A percentile compares a stretch with the other conserved stretches of the same genome.
Evolutionary conservation across 768 basidiomycete genomes (phyloP).

Genomic region (Lactarius hatsudake): DNA sequence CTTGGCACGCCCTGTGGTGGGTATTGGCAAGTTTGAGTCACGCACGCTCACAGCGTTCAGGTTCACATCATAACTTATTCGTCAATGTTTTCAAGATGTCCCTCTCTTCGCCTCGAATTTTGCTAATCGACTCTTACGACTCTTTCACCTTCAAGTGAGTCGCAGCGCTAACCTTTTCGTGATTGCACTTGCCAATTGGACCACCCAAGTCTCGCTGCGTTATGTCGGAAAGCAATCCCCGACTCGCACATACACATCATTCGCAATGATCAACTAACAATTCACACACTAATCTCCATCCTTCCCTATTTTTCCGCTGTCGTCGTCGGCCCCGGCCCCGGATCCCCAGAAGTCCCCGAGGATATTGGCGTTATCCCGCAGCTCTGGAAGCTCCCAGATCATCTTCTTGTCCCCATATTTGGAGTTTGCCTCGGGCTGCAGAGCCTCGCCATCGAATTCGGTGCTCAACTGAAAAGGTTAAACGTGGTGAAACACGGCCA

Average conservation of each 20-base stretch:
- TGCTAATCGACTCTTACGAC: slow-evolving; percentile 82
- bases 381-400: slow-evolving; percentile 61
- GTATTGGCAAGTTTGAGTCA: no score
- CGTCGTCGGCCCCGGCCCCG: slow-evolving; percentile 78
- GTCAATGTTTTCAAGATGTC: slow-evolving; percentile 30
- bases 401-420: slow-evolving; percentile 62
- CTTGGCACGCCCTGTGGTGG: no score
- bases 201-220: slow-evolving; percentile 64
- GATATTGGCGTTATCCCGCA: slow-evolving; percentile 71
- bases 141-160: slow-evolving; percentile 87
- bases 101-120: slow-evolving; percentile 45
- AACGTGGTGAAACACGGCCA: slow-evolving; percentile 77
- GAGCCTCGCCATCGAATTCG: slow-evolving; percentile 64
- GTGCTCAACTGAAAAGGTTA: slow-evolving; percentile 58
- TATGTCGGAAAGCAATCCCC: slow-evolving; percentile 63
- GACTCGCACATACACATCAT: slow-evolving; percentile 63
- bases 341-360: slow-evolving; percentile 58
- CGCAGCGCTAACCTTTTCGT: not conserved
- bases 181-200: not conserved
- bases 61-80: no score
- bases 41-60: no score
- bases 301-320: slow-evolving; percentile 65
- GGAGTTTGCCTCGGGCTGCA: slow-evolving; percentile 84
- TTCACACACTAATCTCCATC: slow-evolving; percentile 48
- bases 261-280: slow-evolving; percentile 62